Percentiles rank a stretch among this genome's conserved stretches.
Conservation (phyloP, 192 early-diverging fungal genomes). For the Entomortierella beljakovae region DNA sequence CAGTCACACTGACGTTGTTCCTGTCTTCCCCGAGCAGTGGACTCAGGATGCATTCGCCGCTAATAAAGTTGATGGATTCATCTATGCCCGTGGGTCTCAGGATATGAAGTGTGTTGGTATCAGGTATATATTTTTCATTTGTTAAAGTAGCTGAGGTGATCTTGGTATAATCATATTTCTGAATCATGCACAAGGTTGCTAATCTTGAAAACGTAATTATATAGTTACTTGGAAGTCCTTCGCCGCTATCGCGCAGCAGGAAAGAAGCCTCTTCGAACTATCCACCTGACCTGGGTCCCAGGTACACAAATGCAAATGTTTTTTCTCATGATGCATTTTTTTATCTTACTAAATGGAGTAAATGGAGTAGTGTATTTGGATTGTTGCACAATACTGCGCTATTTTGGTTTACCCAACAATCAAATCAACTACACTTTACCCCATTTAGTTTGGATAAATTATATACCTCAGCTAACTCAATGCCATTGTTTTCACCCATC, state of each 20-base stretch:
- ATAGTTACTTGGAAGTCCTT: constrained; percentile 86
- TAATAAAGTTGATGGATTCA: constrained; percentile 68
- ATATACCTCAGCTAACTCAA: not conserved
- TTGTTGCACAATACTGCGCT: too few relatives aligned
- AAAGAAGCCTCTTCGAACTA: constrained; percentile 69
- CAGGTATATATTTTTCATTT: constrained; percentile 31
- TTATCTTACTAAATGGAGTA: not conserved
- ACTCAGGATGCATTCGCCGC: constrained; percentile 82
- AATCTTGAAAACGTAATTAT: not conserved
- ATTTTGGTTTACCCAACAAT: too few relatives aligned
- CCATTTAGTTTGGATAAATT: not conserved
- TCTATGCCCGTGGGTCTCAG: constrained; percentile 87
- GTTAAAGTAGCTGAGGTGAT: not conserved
- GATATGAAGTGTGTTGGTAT: constrained; percentile 94
- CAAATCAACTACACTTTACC: not conserved
- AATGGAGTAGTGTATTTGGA: not conserved
- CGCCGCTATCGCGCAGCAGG: constrained; percentile 68
- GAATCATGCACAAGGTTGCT: not conserved
- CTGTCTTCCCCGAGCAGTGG: constrained; percentile 84
- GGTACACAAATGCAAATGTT: too few relatives aligned
- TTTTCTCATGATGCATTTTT: too few relatives aligned
- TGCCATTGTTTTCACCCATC: too few relatives aligned
- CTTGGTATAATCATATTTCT: too few relatives aligned
- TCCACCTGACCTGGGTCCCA: constrained; percentile 84
- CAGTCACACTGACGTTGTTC: constrained; percentile 92